Percentiles rank a stretch among this genome's conserved stretches.
Evolutionary conservation across 805 yeast genomes (phyloP).

Genomic region (Saccharomycopsis schoenii): DNA sequence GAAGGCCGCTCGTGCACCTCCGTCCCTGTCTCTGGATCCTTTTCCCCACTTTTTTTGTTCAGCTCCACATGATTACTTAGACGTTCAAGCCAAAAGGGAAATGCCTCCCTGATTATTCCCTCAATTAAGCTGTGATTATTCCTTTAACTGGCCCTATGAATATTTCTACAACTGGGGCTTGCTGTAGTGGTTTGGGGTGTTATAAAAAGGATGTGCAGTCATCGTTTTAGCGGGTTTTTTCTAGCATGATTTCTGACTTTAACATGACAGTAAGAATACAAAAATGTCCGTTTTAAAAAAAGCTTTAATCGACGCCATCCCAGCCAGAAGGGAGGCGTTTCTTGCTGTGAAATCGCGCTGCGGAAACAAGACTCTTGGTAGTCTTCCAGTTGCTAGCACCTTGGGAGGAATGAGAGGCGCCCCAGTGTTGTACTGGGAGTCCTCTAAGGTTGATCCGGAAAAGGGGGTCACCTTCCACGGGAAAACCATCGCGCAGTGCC

Average conservation of each 20-base stretch:
- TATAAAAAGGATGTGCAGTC: not conserved
- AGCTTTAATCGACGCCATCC: conserved; percentile 31
- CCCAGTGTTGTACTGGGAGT: conserved; percentile 69
- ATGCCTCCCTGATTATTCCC: no score
- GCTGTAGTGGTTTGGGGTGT: not conserved
- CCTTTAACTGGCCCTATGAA: no score
- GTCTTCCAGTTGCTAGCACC: conserved; percentile 34
- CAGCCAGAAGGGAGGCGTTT: conserved; percentile 33
- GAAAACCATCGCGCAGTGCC: conserved; percentile 63
- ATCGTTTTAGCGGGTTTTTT: no score
- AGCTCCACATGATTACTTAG: not conserved
- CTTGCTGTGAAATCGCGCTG: conserved; percentile 31
- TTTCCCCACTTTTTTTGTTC: not conserved
- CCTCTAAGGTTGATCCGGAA: conserved; percentile 65
- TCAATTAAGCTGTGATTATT: no score
- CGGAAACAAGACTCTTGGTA: conserved; percentile 32
- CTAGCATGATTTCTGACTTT: not conserved
- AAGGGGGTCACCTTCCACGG: conserved; percentile 77
- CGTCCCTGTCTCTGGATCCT: not conserved
- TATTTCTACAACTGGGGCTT: not conserved
- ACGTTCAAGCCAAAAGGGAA: no score
- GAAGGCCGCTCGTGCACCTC: not conserved
- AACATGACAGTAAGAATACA: not conserved
- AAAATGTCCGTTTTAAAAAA: conserved; percentile 20
- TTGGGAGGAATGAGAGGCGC: conserved; percentile 78